phyloP scores from a whole-genome alignment of 176 grass and related monocot genomes.

The Zoysia pacifica region DNA sequence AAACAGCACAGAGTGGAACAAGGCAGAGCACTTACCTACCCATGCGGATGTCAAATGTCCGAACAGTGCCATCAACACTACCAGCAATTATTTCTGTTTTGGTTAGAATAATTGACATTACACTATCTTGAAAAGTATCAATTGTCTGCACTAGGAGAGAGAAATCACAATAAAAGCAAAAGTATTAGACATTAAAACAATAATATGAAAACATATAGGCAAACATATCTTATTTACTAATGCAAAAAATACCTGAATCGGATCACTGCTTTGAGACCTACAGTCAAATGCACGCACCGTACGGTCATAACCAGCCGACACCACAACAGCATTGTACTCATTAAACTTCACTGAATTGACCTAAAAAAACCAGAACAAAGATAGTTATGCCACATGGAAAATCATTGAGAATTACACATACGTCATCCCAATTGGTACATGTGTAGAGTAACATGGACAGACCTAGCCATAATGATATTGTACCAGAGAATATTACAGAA shows the following conservation, averaged over 20 bases:
- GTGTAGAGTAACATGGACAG: not conserved
- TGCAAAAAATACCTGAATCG: constrained; percentile 72
- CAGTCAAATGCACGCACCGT: constrained; percentile 86
- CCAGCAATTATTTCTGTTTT: constrained; percentile 96
- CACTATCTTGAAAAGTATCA: constrained; percentile 93
- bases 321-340: constrained; percentile 71
- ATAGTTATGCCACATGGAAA: constrained; percentile 23
- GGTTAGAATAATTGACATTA: constrained; percentile 88
- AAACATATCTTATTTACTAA: not conserved
- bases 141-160: constrained; percentile 66
- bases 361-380: constrained; percentile 35
- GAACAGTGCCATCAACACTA: constrained; percentile 90
- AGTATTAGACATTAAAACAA: constrained; percentile 11
- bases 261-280: constrained; percentile 85
- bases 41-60: constrained; percentile 92
- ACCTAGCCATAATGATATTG: no score
- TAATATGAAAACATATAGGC: not conserved
- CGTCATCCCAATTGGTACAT: not conserved
- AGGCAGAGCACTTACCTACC: constrained; percentile 62
- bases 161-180: not conserved
- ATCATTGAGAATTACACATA: constrained; percentile 2
- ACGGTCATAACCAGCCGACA: constrained; percentile 91
- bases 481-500: not conserved
- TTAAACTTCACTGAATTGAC: constrained; percentile 97
- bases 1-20: not conserved